These are phyloP conservation scores for Hymenoscyphus fructigenus DNA, from an alignment of 2,329 filamentous ascomycete species.

Conservation along the genomic window DNA sequence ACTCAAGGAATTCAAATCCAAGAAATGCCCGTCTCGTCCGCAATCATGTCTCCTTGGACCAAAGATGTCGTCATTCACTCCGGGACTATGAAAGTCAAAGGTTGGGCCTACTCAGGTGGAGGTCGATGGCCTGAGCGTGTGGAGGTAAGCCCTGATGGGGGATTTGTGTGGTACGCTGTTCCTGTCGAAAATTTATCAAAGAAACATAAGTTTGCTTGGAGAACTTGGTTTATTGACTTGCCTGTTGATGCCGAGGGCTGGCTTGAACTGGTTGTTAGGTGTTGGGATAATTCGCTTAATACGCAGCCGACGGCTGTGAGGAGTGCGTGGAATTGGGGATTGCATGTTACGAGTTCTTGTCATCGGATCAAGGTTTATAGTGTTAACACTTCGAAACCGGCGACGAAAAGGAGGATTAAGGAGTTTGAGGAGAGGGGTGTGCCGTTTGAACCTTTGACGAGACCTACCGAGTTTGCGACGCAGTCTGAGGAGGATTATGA, in stretches of 20 bases:
- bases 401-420: slow-evolving; percentile 50
- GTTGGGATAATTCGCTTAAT: slow-evolving; percentile 62
- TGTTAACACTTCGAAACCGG: slow-evolving; percentile 50
- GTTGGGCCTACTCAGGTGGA: slow-evolving; percentile 69
- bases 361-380: slow-evolving; percentile 63
- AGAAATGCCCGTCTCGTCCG: slow-evolving; percentile 52
- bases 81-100: slow-evolving; percentile 44
- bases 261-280: slow-evolving; percentile 57
- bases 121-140: slow-evolving; percentile 66
- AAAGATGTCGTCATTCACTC: slow-evolving; percentile 30
- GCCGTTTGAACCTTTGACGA: slow-evolving; percentile 53
- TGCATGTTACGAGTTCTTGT: slow-evolving; percentile 63
- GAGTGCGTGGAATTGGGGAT: slow-evolving; percentile 61
- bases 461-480: slow-evolving; percentile 8
- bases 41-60: slow-evolving; percentile 57
- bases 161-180: slow-evolving; percentile 64
- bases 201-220: slow-evolving; percentile 65
- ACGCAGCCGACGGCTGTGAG: slow-evolving; percentile 57
- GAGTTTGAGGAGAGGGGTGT: slow-evolving; percentile 49
- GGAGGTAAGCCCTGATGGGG: slow-evolving; percentile 64
- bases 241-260: slow-evolving; percentile 63
- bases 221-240: slow-evolving; percentile 61
- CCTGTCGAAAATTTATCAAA: slow-evolving; percentile 57
- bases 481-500: slow-evolving; percentile 12
- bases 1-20: slow-evolving; percentile 63